Conservation (phyloP, 2,329 filamentous ascomycete species). For the Epicoccum sorghinum region DNA sequence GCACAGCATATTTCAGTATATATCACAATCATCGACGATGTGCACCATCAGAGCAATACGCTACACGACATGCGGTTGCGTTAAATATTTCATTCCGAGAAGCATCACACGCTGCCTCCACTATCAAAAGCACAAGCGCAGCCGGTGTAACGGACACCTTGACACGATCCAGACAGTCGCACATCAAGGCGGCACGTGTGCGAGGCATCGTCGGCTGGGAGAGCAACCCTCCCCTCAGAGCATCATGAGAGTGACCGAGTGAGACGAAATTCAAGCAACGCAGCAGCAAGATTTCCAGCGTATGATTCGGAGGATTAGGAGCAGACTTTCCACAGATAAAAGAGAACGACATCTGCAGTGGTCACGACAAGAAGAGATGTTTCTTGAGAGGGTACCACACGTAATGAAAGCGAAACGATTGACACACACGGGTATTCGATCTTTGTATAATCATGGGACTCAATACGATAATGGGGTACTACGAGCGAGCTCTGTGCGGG, state of each 20-base stretch:
- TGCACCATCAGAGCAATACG: constrained; percentile 11
- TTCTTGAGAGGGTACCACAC: too few species aligned
- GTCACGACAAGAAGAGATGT: too few species aligned
- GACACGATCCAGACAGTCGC: neutral
- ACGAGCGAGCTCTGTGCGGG: too few species aligned
- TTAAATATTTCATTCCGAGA: neutral
- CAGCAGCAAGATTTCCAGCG: too few species aligned
- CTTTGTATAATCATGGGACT: too few species aligned
- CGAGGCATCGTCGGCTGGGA: neutral
- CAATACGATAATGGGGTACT: too few species aligned
- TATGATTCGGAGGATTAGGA: too few species aligned
- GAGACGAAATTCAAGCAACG: too few species aligned
- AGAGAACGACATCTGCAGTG: too few species aligned
- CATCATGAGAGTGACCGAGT: neutral
- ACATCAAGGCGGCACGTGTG: constrained; percentile 3
- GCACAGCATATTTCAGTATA: neutral
- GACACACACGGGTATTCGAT: too few species aligned
- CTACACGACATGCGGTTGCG: constrained; percentile 9
- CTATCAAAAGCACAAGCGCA: neutral
- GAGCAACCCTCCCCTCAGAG: neutral
- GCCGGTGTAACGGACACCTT: constrained; percentile 8
- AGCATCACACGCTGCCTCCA: constrained; percentile 8
- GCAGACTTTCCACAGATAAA: too few species aligned
- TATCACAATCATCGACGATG: neutral
- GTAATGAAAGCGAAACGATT: too few species aligned